These are phyloP conservation scores for Amanita polypyramis DNA, from an alignment of 768 basidiomycete species.

Conservation along the genomic window DNA sequence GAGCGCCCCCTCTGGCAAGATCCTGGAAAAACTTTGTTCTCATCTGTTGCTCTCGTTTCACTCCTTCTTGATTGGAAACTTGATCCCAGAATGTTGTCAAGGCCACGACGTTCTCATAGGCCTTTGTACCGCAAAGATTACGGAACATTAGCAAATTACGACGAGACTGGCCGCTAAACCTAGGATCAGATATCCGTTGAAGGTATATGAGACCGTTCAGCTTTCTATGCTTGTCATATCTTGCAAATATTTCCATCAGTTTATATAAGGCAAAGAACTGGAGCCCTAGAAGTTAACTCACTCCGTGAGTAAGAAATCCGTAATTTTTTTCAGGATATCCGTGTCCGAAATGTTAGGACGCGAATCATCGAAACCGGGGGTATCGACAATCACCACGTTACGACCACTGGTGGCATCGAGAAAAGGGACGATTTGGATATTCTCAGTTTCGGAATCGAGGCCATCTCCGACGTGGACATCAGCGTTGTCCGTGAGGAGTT, in stretches of 20 bases:
- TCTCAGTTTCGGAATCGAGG: not conserved
- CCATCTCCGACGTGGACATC: not conserved
- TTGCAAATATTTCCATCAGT: slow-evolving; percentile 10
- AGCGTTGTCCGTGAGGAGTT: not conserved
- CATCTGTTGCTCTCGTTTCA: slow-evolving; percentile 26
- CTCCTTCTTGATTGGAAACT: slow-evolving; percentile 20
- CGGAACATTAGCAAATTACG: slow-evolving; percentile 35
- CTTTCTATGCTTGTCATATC: slow-evolving; percentile 15
- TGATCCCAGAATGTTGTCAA: slow-evolving; percentile 36
- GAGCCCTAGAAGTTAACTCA: not conserved
- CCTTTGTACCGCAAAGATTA: slow-evolving; percentile 31
- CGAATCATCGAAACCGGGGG: slow-evolving; percentile 19
- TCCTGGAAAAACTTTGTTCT: slow-evolving; percentile 29
- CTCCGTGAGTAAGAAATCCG: slow-evolving; percentile 12
- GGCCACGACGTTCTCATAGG: slow-evolving; percentile 33
- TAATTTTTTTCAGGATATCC: slow-evolving; percentile 25
- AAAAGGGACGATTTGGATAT: not conserved
- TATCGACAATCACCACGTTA: slow-evolving; percentile 14
- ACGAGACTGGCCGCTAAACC: slow-evolving; percentile 24
- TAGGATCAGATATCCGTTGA: slow-evolving; percentile 27
- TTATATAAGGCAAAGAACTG: not conserved
- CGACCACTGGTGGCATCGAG: slow-evolving; percentile 11
- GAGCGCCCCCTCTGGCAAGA: slow-evolving; percentile 28
- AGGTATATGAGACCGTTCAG: slow-evolving; percentile 27
- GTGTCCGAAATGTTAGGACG: slow-evolving; percentile 20